phyloP scores from a whole-genome alignment of 1,284 basidiomycete species.

The Flammula alnicola region DNA sequence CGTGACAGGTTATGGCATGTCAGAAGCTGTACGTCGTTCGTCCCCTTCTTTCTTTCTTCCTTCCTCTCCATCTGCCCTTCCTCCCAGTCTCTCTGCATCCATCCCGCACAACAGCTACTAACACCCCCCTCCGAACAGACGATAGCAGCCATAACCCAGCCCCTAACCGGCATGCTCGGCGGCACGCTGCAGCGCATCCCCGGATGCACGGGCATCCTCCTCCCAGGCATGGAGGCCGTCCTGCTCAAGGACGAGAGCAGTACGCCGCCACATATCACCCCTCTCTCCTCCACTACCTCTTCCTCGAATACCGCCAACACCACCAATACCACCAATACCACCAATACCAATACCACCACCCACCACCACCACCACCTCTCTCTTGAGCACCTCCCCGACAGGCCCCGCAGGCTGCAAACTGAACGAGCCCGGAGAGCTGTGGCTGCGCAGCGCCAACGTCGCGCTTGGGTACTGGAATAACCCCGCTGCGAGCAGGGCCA shows the following conservation, averaged over 20 bases:
- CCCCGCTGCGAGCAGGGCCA: constrained; percentile 62
- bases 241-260: constrained; percentile 12
- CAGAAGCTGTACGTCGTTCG: constrained; percentile 62
- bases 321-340: constrained; percentile 4
- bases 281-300: too few species aligned
- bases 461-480: constrained; percentile 75
- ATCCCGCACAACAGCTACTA: too few species aligned
- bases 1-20: constrained; percentile 71
- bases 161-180: constrained; percentile 49
- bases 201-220: constrained; percentile 60
- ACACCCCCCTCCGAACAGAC: constrained; percentile 52
- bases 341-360: constrained; percentile 56
- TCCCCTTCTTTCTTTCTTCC: not conserved
- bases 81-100: too few species aligned
- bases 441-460: constrained; percentile 56
- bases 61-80: not conserved
- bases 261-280: too few species aligned
- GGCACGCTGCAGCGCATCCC: constrained; percentile 46
- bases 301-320: too few species aligned
- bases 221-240: constrained; percentile 64
- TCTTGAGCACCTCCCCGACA: too few species aligned
- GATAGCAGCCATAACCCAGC: constrained; percentile 50
- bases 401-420: constrained; percentile 30
- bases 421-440: constrained; percentile 70
- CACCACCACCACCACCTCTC: too few species aligned